Evolutionary conservation across 371 early-diverging fungal genomes (phyloP).

Genomic region (Mucor indicus): DNA sequence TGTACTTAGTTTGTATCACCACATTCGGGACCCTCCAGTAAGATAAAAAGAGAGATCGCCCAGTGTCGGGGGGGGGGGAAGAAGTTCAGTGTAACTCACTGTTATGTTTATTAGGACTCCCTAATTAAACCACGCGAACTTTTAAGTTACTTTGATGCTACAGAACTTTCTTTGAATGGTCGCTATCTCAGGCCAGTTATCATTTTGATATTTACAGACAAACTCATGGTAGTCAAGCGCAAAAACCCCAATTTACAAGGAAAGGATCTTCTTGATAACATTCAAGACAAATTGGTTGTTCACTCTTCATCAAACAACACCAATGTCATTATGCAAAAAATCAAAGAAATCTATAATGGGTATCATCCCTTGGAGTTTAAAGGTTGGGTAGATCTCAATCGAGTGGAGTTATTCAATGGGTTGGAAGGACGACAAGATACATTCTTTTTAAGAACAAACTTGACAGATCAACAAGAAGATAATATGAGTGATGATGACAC

Average conservation of each 20-base stretch:
- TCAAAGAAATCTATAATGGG: slow-evolving; percentile 2
- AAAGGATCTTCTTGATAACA: slow-evolving; percentile 8
- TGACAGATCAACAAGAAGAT: slow-evolving; percentile 18
- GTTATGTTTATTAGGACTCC: slow-evolving; percentile 6
- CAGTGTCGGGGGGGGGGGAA: too few species aligned
- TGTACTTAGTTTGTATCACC: slow-evolving; percentile 23
- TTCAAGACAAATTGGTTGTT: slow-evolving; percentile 20
- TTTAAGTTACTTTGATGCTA: slow-evolving; percentile 38
- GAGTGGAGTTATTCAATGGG: slow-evolving; percentile 42
- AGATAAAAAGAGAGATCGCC: not conserved
- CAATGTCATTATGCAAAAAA: slow-evolving; percentile 23
- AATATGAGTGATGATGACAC: slow-evolving; percentile 13
- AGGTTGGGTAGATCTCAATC: slow-evolving; percentile 46
- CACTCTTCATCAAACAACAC: slow-evolving; percentile 14
- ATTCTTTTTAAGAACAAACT: slow-evolving; percentile 28
- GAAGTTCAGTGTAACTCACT: not conserved
- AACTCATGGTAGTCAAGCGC: slow-evolving; percentile 40
- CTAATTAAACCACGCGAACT: slow-evolving; percentile 34
- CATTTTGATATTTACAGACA: slow-evolving; percentile 40
- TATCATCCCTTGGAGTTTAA: slow-evolving; percentile 30
- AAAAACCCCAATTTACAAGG: slow-evolving; percentile 25
- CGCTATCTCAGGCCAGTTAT: slow-evolving; percentile 34
- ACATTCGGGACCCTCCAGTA: slow-evolving; percentile 46
- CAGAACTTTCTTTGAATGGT: slow-evolving; percentile 32
- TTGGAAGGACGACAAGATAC: slow-evolving; percentile 36